Evolutionary conservation across 139 green algal species (phyloP).

Genomic region (Closterium sp.): DNA sequence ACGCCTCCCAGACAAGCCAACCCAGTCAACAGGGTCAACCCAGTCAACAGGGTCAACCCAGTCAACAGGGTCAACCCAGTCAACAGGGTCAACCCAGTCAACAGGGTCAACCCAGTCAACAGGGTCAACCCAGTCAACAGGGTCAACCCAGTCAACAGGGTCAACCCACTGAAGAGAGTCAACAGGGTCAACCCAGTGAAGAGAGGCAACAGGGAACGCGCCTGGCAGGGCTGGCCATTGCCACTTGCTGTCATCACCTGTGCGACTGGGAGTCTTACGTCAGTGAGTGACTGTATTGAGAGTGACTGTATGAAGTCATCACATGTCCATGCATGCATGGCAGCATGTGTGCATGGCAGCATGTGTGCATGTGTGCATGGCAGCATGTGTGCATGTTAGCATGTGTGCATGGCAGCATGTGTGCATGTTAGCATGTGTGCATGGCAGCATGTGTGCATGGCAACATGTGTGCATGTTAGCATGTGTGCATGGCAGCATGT

Average conservation of each 20-base stretch:
- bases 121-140: background rate
- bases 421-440: too few relatives aligned
- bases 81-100: background rate
- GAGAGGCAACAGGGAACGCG: background rate
- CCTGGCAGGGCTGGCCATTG: constrained; percentile 20
- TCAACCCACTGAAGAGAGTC: background rate
- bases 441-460: too few relatives aligned
- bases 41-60: background rate
- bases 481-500: too few relatives aligned
- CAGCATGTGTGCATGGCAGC: too few relatives aligned
- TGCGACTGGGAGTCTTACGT: constrained; percentile 17
- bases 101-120: background rate
- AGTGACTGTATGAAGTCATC: background rate
- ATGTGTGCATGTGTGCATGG: too few relatives aligned
- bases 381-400: too few relatives aligned
- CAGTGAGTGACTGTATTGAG: constrained; percentile 4
- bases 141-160: background rate
- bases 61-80: background rate
- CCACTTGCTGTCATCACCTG: constrained; percentile 38
- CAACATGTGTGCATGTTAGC: too few relatives aligned
- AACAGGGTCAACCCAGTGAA: background rate
- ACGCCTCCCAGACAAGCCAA: background rate
- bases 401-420: too few relatives aligned
- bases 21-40: background rate
- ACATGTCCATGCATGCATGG: too few relatives aligned